A percentile compares a stretch with the other conserved stretches of the same genome.
phyloP scores from a whole-genome alignment of 306 rosid species.

The Amphicarpaea edgeworthii region DNA sequence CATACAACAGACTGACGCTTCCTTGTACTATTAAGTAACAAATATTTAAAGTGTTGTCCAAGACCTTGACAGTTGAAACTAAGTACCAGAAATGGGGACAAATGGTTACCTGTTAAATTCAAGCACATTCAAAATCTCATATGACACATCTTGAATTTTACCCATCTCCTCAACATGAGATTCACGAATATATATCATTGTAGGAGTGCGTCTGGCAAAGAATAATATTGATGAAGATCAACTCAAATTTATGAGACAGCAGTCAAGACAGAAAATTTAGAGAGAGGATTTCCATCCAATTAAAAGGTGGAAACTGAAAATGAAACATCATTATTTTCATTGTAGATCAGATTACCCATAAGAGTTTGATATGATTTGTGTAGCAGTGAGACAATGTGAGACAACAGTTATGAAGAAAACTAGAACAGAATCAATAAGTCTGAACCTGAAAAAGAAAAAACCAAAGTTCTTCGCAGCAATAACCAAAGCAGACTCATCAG shows the following conservation, averaged over 20 bases:
- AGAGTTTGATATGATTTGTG: background rate
- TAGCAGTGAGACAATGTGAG: background rate
- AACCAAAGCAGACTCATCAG: slow-evolving; percentile 78
- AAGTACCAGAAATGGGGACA: slow-evolving; percentile 9
- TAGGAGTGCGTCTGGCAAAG: slow-evolving; percentile 83
- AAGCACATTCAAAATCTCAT: slow-evolving; percentile 91
- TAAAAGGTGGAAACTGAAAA: slow-evolving; percentile 22
- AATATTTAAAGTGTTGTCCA: slow-evolving; percentile 36
- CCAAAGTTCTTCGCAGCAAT: slow-evolving; percentile 90
- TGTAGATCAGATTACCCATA: slow-evolving; percentile 17
- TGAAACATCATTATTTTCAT: background rate
- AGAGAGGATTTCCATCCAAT: slow-evolving; percentile 31
- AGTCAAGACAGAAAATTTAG: slow-evolving; percentile 8
- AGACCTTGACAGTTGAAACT: background rate
- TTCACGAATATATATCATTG: slow-evolving; percentile 84
- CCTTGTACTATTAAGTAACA: slow-evolving; percentile 72
- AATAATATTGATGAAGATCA: slow-evolving; percentile 40
- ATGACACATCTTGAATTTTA: slow-evolving; percentile 69
- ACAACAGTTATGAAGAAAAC: slow-evolving; percentile 7
- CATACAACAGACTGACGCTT: slow-evolving; percentile 98
- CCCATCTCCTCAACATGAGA: slow-evolving; percentile 88
- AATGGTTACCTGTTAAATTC: slow-evolving; percentile 80
- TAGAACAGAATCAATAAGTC: slow-evolving; percentile 35
- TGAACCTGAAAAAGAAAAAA: slow-evolving; percentile 94
- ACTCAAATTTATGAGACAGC: slow-evolving; percentile 32